Base-by-base conservation (phyloP, 2,329 filamentous ascomycete species). In the Thelonectria discophora region DNA sequence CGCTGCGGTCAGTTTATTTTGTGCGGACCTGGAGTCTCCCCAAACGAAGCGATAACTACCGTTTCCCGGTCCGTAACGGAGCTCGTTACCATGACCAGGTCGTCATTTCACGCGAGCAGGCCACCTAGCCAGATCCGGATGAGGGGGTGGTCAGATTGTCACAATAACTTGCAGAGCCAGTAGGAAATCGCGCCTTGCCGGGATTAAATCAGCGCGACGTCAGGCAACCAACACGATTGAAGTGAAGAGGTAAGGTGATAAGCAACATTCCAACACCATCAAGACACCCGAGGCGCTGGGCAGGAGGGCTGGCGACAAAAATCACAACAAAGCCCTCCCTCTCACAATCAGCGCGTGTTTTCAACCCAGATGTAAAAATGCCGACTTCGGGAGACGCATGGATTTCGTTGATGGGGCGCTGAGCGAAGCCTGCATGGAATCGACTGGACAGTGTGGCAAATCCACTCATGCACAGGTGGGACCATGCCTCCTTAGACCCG, bases 401-500 rank as follows among this genome's bases (percentile, higher is more conserved):
- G n/a, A 20, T 21, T 40, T 37, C 32, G 53, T 48, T 48, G 32
- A 48, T 55, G 32, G 53, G 53, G 40, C 47, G 13, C 34, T 32
- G 12, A 17, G n/a, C n/a, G 42, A 24, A n/a, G 40, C n/a, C 13
- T 21, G 3, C 24, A 42, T 37, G 40, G 46, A 27, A 52, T 24
- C 40, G 53, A 45, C 47, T 48, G 47, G 34, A 60, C 60, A 53
- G 56, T 53, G 56, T 53, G 46, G 40, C 12, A 42, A 52, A 53
- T 48, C 55, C 48, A 55, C 55, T 54, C 37, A 58, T 56, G 60
- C 57, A 63, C 52, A 48, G 52, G 18, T 50, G 32, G 32, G n/a
- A 48, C 30, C 60, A 30, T 17, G 37, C 49, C 21, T 42, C 55
- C 43, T 55, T 65, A 32, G 24, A 52, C 21, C 45, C 46, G 55